phyloP scores from a whole-genome alignment of 208 protist species.

The Vickermania ingenoplastis region DNA sequence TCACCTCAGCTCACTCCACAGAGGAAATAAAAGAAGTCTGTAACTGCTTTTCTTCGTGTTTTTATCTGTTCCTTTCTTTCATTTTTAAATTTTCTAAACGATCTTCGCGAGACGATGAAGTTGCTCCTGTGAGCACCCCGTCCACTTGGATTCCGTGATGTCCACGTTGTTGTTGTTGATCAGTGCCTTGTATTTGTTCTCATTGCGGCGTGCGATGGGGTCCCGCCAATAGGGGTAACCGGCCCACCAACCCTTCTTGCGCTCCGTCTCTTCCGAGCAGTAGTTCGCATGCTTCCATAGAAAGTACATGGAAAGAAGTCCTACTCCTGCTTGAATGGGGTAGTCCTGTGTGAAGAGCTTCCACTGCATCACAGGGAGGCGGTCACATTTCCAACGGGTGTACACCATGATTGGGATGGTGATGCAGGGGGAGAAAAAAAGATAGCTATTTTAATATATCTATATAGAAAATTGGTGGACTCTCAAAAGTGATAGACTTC shows the following conservation, averaged over 20 bases:
- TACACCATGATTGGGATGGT: slow-evolving; percentile 63
- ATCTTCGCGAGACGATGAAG: slow-evolving; percentile 53
- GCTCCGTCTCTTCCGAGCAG: slow-evolving; percentile 88
- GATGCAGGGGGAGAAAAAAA: background rate
- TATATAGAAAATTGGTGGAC: too few relatives aligned
- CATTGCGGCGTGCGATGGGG: slow-evolving; percentile 83
- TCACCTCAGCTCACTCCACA: too few relatives aligned
- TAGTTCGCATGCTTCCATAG: slow-evolving; percentile 76
- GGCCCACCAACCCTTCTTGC: slow-evolving; percentile 76
- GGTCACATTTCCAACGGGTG: slow-evolving; percentile 90
- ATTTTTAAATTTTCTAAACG: too few relatives aligned
- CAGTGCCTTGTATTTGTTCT: slow-evolving; percentile 75
- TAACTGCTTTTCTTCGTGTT: too few relatives aligned
- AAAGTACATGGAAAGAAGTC: slow-evolving; percentile 60
- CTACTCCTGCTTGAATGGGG: slow-evolving; percentile 52
- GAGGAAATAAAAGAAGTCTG: too few relatives aligned
- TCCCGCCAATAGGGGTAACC: slow-evolving; percentile 90
- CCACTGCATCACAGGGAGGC: slow-evolving; percentile 65
- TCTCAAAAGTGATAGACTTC: too few relatives aligned
- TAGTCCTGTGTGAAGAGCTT: slow-evolving; percentile 88
- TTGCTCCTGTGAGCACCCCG: slow-evolving; percentile 72
- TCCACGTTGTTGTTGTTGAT: slow-evolving; percentile 86
- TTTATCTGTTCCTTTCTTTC: too few relatives aligned
- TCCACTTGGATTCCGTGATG: slow-evolving; percentile 87
- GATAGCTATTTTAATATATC: too few relatives aligned